Evolutionary conservation across 805 yeast genomes (phyloP).

Genomic region (Saccharomyces eubayanus): DNA sequence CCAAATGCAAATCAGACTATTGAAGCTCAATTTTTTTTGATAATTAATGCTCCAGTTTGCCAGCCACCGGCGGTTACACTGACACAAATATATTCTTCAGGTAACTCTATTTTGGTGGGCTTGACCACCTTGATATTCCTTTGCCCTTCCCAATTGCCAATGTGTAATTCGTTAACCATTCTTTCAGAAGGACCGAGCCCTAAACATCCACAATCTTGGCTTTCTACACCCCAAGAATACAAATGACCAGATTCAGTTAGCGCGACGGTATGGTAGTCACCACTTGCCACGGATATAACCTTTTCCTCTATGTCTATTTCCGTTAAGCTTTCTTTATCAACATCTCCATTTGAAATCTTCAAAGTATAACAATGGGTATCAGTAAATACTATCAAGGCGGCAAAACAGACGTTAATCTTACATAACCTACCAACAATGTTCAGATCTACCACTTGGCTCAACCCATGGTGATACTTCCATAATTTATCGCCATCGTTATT

Average conservation of each 20-base stretch:
- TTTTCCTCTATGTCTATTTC: conserved; percentile 34
- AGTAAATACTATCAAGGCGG: conserved; percentile 47
- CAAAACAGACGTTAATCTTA: conserved; percentile 48
- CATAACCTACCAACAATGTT: conserved; percentile 32
- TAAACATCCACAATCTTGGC: conserved; percentile 56
- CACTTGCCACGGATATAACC: conserved; percentile 52
- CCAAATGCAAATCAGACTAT: not conserved
- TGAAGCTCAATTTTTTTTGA: conserved; percentile 6
- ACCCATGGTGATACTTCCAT: conserved; percentile 26
- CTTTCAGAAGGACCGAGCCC: conserved; percentile 44
- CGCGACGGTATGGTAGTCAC: conserved; percentile 66
- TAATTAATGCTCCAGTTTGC: conserved; percentile 63
- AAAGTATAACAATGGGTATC: conserved; percentile 35
- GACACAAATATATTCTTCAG: conserved; percentile 39
- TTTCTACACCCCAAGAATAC: conserved; percentile 62
- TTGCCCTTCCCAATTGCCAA: conserved; percentile 27
- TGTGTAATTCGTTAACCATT: conserved; percentile 13
- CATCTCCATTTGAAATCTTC: conserved; percentile 12
- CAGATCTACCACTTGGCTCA: conserved; percentile 8
- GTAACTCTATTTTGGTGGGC: conserved; percentile 37
- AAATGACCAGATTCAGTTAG: conserved; percentile 50
- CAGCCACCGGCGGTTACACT: conserved; percentile 71
- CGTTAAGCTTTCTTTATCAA: conserved; percentile 9
- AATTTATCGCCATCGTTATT: conserved; percentile 37
- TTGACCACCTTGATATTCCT: conserved; percentile 31